Evolutionary conservation across 345 rosid species (phyloP).

Genomic region (Populus simonii): DNA sequence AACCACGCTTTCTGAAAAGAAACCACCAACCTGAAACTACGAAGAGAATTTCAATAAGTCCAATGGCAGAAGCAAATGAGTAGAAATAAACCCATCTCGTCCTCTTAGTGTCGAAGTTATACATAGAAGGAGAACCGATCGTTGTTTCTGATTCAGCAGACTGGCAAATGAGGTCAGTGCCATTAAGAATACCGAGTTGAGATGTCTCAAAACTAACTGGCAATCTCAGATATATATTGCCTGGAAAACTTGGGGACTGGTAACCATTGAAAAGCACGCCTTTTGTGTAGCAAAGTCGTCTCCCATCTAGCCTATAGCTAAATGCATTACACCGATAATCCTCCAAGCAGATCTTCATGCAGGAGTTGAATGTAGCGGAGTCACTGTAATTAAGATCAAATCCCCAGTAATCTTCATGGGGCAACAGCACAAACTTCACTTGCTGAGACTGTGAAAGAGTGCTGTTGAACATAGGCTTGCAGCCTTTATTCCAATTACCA

Average conservation of each 20-base stretch:
- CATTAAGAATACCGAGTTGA: neutral
- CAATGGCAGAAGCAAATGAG: conserved; percentile 31
- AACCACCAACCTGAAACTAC: conserved; percentile 31
- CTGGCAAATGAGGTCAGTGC: neutral
- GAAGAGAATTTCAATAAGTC: conserved; percentile 33
- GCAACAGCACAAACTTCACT: conserved; percentile 2
- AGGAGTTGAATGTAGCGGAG: conserved; percentile 10
- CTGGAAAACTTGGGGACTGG: neutral
- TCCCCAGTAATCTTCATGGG: conserved; percentile 31
- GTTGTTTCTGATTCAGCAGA: neutral
- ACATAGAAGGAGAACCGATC: conserved; percentile 21
- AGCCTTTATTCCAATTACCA: conserved; percentile 29
- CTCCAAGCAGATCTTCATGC: conserved; percentile 29
- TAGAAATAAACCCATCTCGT: conserved; percentile 40
- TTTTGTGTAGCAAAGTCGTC: neutral
- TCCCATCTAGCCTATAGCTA: neutral
- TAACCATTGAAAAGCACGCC: neutral
- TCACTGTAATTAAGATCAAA: conserved; percentile 5
- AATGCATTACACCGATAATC: conserved; percentile 37
- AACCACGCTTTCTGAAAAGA: conserved; percentile 14
- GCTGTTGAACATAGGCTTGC: conserved; percentile 30
- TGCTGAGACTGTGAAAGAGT: neutral
- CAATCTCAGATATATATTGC: neutral
- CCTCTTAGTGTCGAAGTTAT: conserved; percentile 15
- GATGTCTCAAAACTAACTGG: conserved; percentile 9